phyloP scores from a whole-genome alignment of 495 filamentous ascomycete species.

The Monascus purpureus region DNA sequence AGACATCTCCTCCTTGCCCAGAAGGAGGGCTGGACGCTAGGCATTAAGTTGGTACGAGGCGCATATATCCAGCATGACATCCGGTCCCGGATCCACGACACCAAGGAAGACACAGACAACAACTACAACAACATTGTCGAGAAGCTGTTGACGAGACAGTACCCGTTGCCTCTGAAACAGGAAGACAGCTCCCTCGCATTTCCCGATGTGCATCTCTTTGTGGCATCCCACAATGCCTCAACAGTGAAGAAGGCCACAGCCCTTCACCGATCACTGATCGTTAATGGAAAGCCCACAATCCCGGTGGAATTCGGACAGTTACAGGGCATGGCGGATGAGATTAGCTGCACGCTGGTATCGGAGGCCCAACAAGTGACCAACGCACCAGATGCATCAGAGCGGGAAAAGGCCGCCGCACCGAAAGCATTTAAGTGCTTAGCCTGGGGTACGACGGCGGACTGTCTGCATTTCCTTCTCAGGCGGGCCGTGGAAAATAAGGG shows the following conservation, averaged over 20 bases:
- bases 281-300: constrained; percentile 30
- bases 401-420: constrained; percentile 13
- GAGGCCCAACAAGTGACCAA: constrained; percentile 10
- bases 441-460: constrained; percentile 78
- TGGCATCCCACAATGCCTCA: constrained; percentile 23
- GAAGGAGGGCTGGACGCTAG: constrained; percentile 53
- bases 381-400: constrained; percentile 6
- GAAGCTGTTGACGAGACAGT: constrained; percentile 47
- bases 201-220: constrained; percentile 9
- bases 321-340: constrained; percentile 87
- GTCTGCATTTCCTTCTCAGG: constrained; percentile 70
- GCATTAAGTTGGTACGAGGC: constrained; percentile 84
- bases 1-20: constrained; percentile 46
- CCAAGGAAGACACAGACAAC: constrained; percentile 24
- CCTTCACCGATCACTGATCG: constrained; percentile 7
- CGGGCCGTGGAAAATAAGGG: constrained; percentile 77
- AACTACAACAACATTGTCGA: constrained; percentile 27
- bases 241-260: constrained; percentile 28
- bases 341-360: constrained; percentile 58
- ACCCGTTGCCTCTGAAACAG: constrained; percentile 52
- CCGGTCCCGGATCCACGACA: constrained; percentile 23
- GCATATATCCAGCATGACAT: constrained; percentile 46
- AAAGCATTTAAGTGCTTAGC: constrained; percentile 68
- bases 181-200: constrained; percentile 37
- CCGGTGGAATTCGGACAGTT: constrained; percentile 69